Base-by-base conservation (phyloP, 805 yeast species). In the Cyberlindnera mrakii region DNA sequence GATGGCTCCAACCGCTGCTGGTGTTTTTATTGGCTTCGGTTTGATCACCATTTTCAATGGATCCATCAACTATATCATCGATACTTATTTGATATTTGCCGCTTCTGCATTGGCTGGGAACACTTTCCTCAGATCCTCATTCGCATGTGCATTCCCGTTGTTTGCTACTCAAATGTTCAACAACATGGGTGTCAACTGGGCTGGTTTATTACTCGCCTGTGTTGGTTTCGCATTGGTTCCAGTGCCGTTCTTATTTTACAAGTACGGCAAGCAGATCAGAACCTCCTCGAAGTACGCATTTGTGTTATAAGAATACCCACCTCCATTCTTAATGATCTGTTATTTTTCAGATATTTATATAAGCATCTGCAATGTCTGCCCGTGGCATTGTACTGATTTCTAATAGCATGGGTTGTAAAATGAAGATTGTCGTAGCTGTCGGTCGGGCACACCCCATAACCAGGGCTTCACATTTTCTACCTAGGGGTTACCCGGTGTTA, bases 91-190 rank as follows among this genome's bases (percentile, higher is more conserved):
- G 47, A 52, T 75, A 41, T 75, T 80, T 57, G 87, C 93, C 2
- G 95, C 95, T 6, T 82, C 90, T 20, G 91, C 88, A 3, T 64
- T 82, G 46, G 86, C 89, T 3, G 88, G 78, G 8, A 83, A 83
- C 59, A 77, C 90, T 0, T 72, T 85, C 55, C 60, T 84, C 57
- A 77, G 93, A 64, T 77, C 85, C 3, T 66, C 70, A 0, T 77
- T 80, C 50, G 91, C 85, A 40, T 85, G 82, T 20, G 78, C 77
- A 0, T 80, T 79, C 73, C 88, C 88, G 34, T 66, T 85, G 42
- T 85, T 85, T 57, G 85, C 88, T 1, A 65, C 72, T 3, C 80
- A 74, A 50, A 81, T 86, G 90, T 84, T 85, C 63, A 60, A 67
- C 23, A 71, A 70, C 45, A 72, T 85, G 76, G 85, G 86, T 31